These are phyloP conservation scores for Galerina marginata DNA, from an alignment of 768 basidiomycete genomes.

Conservation along the genomic window DNA sequence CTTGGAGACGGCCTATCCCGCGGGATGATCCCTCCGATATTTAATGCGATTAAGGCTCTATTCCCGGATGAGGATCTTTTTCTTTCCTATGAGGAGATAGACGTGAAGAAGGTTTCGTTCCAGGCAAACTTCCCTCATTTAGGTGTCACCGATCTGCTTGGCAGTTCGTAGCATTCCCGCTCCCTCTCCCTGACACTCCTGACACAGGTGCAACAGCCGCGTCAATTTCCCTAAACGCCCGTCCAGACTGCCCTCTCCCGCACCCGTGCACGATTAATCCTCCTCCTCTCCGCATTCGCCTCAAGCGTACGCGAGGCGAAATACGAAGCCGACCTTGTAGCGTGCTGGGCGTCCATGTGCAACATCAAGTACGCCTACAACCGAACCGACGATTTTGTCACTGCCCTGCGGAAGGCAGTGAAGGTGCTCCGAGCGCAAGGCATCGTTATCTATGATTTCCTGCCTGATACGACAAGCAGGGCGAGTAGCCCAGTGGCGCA, in stretches of 20 bases:
- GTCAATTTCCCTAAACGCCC: neutral
- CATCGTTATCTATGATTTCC: conserved; percentile 2
- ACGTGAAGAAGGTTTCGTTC: conserved; percentile 8
- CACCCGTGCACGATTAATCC: conserved; percentile 1
- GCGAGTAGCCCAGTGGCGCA: neutral
- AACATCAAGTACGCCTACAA: conserved; percentile 9
- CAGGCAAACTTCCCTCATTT: conserved; percentile 11
- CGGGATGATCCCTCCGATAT: neutral
- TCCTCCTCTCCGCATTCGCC: conserved; percentile 13
- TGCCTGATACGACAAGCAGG: neutral
- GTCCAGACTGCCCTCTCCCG: neutral
- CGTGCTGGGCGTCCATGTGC: conserved; percentile 17
- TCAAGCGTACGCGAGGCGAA: conserved; percentile 1
- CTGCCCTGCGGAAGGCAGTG: neutral
- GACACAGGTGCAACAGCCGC: neutral
- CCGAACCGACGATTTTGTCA: neutral
- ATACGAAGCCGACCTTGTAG: conserved; percentile 13
- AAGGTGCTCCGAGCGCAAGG: neutral
- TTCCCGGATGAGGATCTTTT: conserved; percentile 15
- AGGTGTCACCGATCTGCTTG: conserved; percentile 3
- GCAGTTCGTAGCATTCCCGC: conserved; percentile 3
- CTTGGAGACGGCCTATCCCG: neutral
- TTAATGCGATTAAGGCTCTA: conserved; percentile 6
- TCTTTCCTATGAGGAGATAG: conserved; percentile 9
- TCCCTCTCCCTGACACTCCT: neutral